Evolutionary conservation across 2,329 filamentous ascomycete genomes (phyloP).

Genomic region (Fusarium sp.): DNA sequence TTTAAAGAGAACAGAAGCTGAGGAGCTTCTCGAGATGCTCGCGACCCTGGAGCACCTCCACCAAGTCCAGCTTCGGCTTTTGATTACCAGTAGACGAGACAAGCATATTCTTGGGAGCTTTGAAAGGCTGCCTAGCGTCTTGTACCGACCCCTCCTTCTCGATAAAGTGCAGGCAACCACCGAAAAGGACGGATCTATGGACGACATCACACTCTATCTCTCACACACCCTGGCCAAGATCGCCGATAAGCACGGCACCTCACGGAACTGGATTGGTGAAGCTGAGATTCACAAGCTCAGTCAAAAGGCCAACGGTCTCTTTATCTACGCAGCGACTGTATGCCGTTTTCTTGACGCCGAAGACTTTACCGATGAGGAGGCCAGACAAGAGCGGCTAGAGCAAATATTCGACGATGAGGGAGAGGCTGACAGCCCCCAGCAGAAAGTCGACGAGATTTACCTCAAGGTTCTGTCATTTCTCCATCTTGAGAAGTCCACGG

Average conservation of each 20-base stretch:
- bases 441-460: conserved; percentile 13
- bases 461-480: conserved; percentile 8
- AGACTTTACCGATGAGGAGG: not conserved
- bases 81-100: conserved; percentile 16
- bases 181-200: not conserved
- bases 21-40: not conserved
- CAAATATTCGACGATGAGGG: conserved; percentile 49
- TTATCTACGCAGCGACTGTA: conserved; percentile 19
- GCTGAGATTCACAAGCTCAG: not conserved
- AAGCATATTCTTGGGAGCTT: not conserved
- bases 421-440: conserved; percentile 52
- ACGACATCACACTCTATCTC: conserved; percentile 18
- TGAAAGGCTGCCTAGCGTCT: not conserved
- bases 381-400: not conserved
- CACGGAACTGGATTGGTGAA: not conserved
- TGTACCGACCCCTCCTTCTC: not conserved
- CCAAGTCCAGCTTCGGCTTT: conserved; percentile 11
- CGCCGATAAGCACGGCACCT: not conserved
- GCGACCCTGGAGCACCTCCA: not conserved
- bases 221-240: not conserved
- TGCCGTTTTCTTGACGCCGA: conserved; percentile 7
- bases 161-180: not conserved
- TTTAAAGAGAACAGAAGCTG: not conserved
- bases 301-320: conserved; percentile 9
- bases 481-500: not conserved